Percentiles rank a stretch among this genome's conserved stretches.
Evolutionary conservation across 306 rosid genomes (phyloP).

Genomic region (Mimosa pudica): DNA sequence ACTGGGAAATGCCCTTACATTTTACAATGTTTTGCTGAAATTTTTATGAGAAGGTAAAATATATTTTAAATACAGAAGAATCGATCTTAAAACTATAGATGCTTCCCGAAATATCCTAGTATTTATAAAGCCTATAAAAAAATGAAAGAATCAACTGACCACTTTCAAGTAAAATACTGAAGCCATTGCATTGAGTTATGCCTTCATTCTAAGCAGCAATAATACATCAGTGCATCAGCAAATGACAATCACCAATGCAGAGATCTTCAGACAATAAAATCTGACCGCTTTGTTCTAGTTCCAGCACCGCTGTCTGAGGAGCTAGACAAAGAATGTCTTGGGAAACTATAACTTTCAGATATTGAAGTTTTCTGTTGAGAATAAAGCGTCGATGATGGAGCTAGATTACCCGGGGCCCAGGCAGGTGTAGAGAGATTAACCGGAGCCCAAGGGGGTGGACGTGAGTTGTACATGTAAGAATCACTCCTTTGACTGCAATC

Average conservation of each 20-base stretch:
- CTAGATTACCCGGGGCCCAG: constrained; percentile 67
- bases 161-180: neutral
- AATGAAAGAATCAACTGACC: constrained; percentile 20
- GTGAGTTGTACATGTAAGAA: constrained; percentile 54
- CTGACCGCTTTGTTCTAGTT: constrained; percentile 61
- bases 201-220: constrained; percentile 9
- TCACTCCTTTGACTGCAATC: constrained; percentile 46
- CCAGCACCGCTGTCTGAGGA: constrained; percentile 46
- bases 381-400: constrained; percentile 65
- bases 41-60: neutral
- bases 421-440: constrained; percentile 64
- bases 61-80: neutral
- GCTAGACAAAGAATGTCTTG: constrained; percentile 51
- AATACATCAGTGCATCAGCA: neutral
- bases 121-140: constrained; percentile 13
- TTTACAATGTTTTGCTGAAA: constrained; percentile 9
- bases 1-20: neutral
- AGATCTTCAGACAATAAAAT: constrained; percentile 50
- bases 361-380: constrained; percentile 69
- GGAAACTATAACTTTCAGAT: constrained; percentile 58
- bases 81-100: neutral
- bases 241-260: neutral
- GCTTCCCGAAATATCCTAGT: neutral
- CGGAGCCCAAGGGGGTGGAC: constrained; percentile 69
- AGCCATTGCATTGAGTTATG: neutral